These are phyloP conservation scores for Neurospora sp. DNA, from an alignment of 495 filamentous ascomycete species.

Conservation along the genomic window DNA sequence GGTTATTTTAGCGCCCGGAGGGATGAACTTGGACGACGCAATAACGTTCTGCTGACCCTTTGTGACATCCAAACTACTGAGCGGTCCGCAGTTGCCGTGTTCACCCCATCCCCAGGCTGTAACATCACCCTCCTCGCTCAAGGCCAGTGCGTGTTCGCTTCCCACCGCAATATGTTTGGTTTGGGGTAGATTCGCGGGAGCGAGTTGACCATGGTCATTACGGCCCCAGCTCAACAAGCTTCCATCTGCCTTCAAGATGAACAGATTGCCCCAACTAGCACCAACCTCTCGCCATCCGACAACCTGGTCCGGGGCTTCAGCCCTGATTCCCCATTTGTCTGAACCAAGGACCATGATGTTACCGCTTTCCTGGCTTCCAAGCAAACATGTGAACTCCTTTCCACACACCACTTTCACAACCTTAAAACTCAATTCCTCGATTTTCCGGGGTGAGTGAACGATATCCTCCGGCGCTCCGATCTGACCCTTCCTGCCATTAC, in stretches of 20 bases:
- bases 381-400: constrained; percentile 68
- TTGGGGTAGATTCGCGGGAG: constrained; percentile 44
- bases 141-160: constrained; percentile 74
- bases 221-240: constrained; percentile 59
- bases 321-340: constrained; percentile 56
- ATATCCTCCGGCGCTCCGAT: constrained; percentile 45
- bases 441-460: constrained; percentile 46
- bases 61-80: constrained; percentile 49
- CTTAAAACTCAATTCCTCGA: constrained; percentile 45
- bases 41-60: constrained; percentile 54
- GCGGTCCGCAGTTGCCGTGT: constrained; percentile 87
- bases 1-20: constrained; percentile 33
- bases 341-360: constrained; percentile 54
- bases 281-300: constrained; percentile 48
- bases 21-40: constrained; percentile 38
- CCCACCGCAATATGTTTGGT: constrained; percentile 58
- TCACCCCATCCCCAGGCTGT: constrained; percentile 91
- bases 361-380: constrained; percentile 42
- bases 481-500: constrained; percentile 73
- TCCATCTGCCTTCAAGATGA: constrained; percentile 50
- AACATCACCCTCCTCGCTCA: constrained; percentile 50
- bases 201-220: constrained; percentile 72
- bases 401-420: constrained; percentile 61
- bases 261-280: constrained; percentile 77
- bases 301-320: constrained; percentile 27